Conservation (phyloP, 2,329 filamentous ascomycete species). For the Sclerotinia borealis region DNA sequence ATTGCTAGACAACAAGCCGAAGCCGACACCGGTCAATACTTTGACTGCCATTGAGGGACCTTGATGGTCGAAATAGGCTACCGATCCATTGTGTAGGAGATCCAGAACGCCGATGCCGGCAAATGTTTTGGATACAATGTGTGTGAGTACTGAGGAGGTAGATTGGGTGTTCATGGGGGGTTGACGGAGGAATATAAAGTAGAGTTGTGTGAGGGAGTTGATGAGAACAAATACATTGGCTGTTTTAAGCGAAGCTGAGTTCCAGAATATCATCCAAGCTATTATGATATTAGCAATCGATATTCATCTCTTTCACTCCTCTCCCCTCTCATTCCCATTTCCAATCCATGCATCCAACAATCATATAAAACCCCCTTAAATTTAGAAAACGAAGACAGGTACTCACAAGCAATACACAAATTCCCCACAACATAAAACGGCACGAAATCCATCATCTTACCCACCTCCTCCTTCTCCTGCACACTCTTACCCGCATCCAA, state of each 20-base stretch:
- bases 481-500: constrained; percentile 37
- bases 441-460: constrained; percentile 47
- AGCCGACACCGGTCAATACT: constrained; percentile 47
- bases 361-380: not conserved
- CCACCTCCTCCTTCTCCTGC: constrained; percentile 37
- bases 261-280: constrained; percentile 60
- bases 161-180: constrained; percentile 44
- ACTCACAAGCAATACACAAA: constrained; percentile 50
- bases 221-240: constrained; percentile 50
- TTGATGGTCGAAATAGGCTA: constrained; percentile 47
- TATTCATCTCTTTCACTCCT: not conserved
- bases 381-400: not conserved
- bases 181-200: constrained; percentile 45
- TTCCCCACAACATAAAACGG: constrained; percentile 52
- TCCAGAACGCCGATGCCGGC: constrained; percentile 55
- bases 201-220: constrained; percentile 50
- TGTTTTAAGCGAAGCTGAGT: constrained; percentile 41
- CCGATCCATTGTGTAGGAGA: constrained; percentile 51
- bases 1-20: constrained; percentile 41
- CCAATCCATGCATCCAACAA: too few relatives aligned
- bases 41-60: constrained; percentile 43
- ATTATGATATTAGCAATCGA: not conserved
- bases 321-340: not conserved
- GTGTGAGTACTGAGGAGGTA: constrained; percentile 48
- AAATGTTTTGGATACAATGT: constrained; percentile 53